Percentiles rank a stretch among this genome's conserved stretches.
Conservation (phyloP, 495 filamentous ascomycete genomes). For the Pyrenula massariospora region DNA sequence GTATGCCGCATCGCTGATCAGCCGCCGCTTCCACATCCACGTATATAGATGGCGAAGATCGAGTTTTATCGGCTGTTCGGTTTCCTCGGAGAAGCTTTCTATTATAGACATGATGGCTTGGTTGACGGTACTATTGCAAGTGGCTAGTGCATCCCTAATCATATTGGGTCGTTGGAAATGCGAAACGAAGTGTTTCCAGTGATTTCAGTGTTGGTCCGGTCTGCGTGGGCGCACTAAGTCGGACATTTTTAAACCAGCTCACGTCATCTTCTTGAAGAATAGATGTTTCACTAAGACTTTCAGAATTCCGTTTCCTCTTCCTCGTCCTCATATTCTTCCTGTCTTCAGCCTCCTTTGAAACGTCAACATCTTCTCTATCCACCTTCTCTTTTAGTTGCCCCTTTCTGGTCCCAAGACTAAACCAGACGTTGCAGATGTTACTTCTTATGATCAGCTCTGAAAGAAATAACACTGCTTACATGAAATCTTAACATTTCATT, state of each 20-base stretch:
- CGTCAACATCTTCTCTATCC: not conserved
- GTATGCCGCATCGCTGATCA: too few relatives aligned
- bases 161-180: not conserved
- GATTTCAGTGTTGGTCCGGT: not conserved
- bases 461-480: not conserved
- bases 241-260: not conserved
- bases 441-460: not conserved
- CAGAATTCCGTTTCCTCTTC: not conserved
- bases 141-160: not conserved
- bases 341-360: not conserved
- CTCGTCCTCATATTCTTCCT: not conserved
- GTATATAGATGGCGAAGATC: not conserved
- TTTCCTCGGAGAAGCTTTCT: not conserved
- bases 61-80: not conserved
- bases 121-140: not conserved
- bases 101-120: not conserved
- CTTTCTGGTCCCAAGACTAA: not conserved
- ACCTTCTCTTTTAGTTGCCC: not conserved
- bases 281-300: not conserved
- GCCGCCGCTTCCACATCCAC: too few relatives aligned
- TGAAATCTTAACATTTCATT: not conserved
- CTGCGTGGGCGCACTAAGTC: not conserved
- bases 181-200: not conserved
- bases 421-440: not conserved
- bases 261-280: not conserved